A percentile compares a stretch with the other conserved stretches of the same genome.
Conservation (phyloP, 345 rosid genomes). For the Eucalyptus pumila region DNA sequence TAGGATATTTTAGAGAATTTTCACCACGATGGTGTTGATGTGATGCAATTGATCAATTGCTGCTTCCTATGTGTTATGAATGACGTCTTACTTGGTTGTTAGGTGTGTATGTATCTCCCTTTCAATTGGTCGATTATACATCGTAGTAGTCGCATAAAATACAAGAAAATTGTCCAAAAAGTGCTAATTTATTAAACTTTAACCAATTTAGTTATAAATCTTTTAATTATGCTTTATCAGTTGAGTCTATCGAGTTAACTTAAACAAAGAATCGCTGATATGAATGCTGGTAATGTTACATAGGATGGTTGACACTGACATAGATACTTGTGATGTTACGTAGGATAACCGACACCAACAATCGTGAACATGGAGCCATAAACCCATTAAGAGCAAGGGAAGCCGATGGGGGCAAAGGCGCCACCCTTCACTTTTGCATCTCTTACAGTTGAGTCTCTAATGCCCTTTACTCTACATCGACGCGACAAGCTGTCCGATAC, state of each 20-base stretch:
- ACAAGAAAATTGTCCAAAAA: too few species aligned
- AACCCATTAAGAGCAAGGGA: neutral
- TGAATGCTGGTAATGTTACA: rapidly evolving
- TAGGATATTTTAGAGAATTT: too few species aligned
- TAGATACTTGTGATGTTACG: rapidly evolving
- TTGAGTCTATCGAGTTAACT: neutral
- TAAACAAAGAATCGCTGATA: rapidly evolving
- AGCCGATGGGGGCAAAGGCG: neutral
- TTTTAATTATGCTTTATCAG: too few species aligned
- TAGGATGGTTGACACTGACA: too few species aligned
- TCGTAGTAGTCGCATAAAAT: neutral
- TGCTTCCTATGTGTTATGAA: rapidly evolving
- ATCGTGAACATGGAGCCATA: too few species aligned
- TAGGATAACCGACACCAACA: too few species aligned
- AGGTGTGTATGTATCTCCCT: neutral
- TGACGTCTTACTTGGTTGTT: neutral
- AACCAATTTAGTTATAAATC: too few species aligned
- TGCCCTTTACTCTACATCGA: neutral
- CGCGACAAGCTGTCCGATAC: neutral
- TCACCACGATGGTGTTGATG: rapidly evolving
- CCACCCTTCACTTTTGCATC: neutral
- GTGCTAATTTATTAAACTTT: rapidly evolving
- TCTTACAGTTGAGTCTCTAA: neutral
- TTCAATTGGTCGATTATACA: neutral
- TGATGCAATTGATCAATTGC: neutral